These are phyloP conservation scores for Suillus ampliporus DNA, from an alignment of 768 basidiomycete genomes.

Conservation along the genomic window DNA sequence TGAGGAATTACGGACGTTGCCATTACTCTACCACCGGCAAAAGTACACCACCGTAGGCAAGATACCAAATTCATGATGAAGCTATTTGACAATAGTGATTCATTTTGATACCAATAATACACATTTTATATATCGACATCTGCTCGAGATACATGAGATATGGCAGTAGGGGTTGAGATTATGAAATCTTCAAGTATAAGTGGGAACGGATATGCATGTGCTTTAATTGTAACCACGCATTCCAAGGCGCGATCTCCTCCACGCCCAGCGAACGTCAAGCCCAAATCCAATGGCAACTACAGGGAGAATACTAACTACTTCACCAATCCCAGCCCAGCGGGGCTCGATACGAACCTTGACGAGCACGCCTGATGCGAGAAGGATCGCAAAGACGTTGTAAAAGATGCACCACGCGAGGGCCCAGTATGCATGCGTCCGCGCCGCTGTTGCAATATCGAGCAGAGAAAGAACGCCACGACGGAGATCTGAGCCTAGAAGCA, in stretches of 20 bases:
- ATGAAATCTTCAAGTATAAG: no score
- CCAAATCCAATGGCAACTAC: neutral
- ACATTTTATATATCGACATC: no score
- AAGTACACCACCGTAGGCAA: conserved; percentile 57
- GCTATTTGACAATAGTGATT: neutral
- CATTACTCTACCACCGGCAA: conserved; percentile 69
- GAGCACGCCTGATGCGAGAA: conserved; percentile 40
- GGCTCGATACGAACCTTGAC: no score
- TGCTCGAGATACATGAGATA: neutral
- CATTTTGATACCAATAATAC: neutral
- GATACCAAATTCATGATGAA: conserved; percentile 22
- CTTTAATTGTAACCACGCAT: neutral
- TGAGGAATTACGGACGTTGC: conserved; percentile 43
- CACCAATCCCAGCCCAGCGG: neutral
- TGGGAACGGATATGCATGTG: neutral
- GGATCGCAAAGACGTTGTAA: conserved; percentile 52
- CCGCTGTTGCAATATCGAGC: conserved; percentile 41
- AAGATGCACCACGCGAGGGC: conserved; percentile 46
- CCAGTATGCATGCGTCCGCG: conserved; percentile 39
- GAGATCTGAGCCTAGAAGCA: conserved; percentile 43
- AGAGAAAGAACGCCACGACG: conserved; percentile 44
- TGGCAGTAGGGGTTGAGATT: no score
- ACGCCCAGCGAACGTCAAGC: neutral
- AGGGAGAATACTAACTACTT: neutral
- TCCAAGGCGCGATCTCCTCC: neutral